These are phyloP conservation scores for Xylaria cubensis DNA, from an alignment of 495 filamentous ascomycete species.

Conservation along the genomic window DNA sequence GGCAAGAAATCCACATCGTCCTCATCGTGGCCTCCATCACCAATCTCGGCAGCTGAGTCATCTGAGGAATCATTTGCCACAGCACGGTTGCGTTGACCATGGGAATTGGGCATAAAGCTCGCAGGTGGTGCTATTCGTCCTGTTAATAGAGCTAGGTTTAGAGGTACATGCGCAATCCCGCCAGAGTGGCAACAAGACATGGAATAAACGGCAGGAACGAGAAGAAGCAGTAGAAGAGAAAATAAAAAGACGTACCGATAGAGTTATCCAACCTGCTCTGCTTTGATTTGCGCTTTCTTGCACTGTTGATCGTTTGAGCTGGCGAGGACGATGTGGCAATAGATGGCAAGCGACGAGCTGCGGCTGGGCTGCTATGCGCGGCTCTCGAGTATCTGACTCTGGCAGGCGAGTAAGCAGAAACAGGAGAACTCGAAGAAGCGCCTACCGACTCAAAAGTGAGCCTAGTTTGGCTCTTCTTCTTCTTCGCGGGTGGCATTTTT, in stretches of 20 bases:
- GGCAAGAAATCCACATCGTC: conserved; percentile 23
- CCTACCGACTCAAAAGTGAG: conserved; percentile 36
- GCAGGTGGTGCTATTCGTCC: conserved; percentile 19
- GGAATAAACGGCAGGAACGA: neutral
- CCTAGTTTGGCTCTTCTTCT: conserved; percentile 36
- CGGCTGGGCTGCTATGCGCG: conserved; percentile 25
- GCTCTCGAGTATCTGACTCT: conserved; percentile 31
- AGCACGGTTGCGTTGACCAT: conserved; percentile 1
- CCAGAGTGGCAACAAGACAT: neutral
- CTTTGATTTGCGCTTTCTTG: neutral
- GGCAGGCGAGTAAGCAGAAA: conserved; percentile 24
- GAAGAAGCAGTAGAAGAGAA: neutral
- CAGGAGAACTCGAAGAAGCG: conserved; percentile 19
- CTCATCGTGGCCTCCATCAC: conserved; percentile 28
- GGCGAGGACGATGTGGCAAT: conserved; percentile 14
- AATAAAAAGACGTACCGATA: conserved; percentile 24
- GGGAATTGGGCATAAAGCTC: conserved; percentile 32
- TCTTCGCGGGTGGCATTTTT: conserved; percentile 33
- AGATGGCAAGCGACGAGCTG: conserved; percentile 13
- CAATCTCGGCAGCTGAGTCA: conserved; percentile 31
- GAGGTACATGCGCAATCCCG: neutral
- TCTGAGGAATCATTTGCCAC: conserved; percentile 27
- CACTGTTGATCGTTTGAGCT: neutral
- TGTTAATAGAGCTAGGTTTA: conserved; percentile 11
- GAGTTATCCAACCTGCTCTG: conserved; percentile 25